Evolutionary conservation across 202 grass and related monocot species (phyloP), one percentile per base, ranked within the genome.

Genomic region (Setaria viridis): DNA sequence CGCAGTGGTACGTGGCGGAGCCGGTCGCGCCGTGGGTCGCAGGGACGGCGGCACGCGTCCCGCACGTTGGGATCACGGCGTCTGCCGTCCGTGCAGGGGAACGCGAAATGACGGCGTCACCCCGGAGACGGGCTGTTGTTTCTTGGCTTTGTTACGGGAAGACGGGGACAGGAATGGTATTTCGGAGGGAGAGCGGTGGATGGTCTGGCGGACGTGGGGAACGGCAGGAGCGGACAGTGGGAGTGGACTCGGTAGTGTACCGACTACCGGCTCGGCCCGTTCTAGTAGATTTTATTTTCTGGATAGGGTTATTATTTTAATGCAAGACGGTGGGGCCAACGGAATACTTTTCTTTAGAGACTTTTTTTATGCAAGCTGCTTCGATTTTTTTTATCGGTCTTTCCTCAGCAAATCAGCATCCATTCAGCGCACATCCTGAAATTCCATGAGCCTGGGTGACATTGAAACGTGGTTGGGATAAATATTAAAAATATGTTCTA

Each of bases 261-360:
- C 53, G 80, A 50, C 80, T 72, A 80, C 87, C 57, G 60, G 77
- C 59, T n/a, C 30, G 37, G 71, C 68, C 19, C 7, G 47, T 80
- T 73, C 56, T 14, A 60, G 51, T 14, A 68, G 51, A 46, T 57
- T 43, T 73, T n/a, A 4, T 72, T 82, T 82, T 63, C 4, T 85
- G 71, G 83, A 85, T 82, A 89, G 78, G 71, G 63, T 60, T 64
- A 33, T 89, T 80, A 70, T 76, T 80, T 67, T 56, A 79, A 20
- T 65, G 2, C 4, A 11, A 46, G 53, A 17, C 2, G 8, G 63
- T 85, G 65, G 82, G 82, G 2, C 88, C 46, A 12, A 5, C 34
- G 6, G 19, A 76, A 16, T 32, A 70, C 6, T 48, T 51, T 29
- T 67, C 45, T 50, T 14, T 29, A 9, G 20, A n/a, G 42, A 49